Conservation (phyloP, 2,329 filamentous ascomycete genomes). For the Ophiostoma ips region DNA sequence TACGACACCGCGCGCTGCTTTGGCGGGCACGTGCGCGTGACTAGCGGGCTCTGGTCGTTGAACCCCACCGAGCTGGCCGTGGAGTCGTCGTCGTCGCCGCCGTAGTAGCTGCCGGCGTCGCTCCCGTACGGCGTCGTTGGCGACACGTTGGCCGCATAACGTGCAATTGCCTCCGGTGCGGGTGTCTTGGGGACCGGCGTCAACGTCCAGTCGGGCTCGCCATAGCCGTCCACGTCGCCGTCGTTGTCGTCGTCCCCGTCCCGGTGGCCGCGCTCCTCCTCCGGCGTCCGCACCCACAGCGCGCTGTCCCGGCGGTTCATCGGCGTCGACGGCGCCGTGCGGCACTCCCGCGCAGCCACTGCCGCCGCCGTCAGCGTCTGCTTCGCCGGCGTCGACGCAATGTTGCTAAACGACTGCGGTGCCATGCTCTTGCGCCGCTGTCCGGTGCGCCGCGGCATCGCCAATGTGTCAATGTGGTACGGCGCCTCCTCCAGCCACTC, state of each 20-base stretch:
- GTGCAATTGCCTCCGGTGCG: slow-evolving; percentile 37
- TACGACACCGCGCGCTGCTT: slow-evolving; percentile 25
- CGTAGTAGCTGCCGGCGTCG: slow-evolving; percentile 12
- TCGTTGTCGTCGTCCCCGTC: slow-evolving; percentile 16
- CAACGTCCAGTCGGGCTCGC: slow-evolving; percentile 25
- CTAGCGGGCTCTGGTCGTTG: slow-evolving; percentile 22
- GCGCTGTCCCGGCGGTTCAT: slow-evolving; percentile 38
- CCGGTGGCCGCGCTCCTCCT: slow-evolving; percentile 20
- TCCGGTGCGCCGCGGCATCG: slow-evolving; percentile 47
- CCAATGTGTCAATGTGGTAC: slow-evolving; percentile 54
- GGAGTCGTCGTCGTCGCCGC: slow-evolving; percentile 21
- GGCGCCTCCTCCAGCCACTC: slow-evolving; percentile 60
- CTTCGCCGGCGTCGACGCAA: slow-evolving; percentile 26
- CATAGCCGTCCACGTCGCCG: slow-evolving; percentile 17
- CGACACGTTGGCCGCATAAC: slow-evolving; percentile 35
- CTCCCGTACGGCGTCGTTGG: slow-evolving; percentile 31
- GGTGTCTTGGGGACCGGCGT: slow-evolving; percentile 46
- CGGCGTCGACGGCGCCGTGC: slow-evolving; percentile 25
- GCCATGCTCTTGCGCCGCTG: slow-evolving; percentile 73
- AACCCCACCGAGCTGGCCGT: slow-evolving; percentile 14
- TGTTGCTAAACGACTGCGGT: slow-evolving; percentile 53
- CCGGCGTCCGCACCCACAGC: slow-evolving; percentile 41
- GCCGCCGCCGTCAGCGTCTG: slow-evolving; percentile 17
- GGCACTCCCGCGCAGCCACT: slow-evolving; percentile 20
- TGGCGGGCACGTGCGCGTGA: slow-evolving; percentile 41